Evolutionary conservation across 164 flowering plant genomes (phyloP).

Genomic region (Chloranthus sessilifolius): DNA sequence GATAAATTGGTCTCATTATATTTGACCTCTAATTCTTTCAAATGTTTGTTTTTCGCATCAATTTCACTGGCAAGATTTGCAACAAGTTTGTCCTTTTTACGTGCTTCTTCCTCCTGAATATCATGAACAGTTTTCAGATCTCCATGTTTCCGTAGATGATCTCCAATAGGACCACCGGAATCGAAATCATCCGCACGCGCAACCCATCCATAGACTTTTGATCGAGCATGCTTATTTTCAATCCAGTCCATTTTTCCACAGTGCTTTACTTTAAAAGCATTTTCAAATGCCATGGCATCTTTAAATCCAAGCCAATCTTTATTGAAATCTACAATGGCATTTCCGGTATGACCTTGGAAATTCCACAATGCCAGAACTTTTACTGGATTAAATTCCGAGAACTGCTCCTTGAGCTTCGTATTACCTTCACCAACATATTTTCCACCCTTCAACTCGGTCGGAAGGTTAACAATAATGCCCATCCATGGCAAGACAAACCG

Average conservation of each 20-base stretch:
- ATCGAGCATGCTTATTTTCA: constrained; percentile 19
- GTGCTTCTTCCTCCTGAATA: constrained; percentile 63
- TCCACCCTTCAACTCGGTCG: constrained; percentile 9
- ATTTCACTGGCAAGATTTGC: constrained; percentile 54
- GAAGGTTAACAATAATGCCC: constrained; percentile 17
- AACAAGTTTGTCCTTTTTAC: constrained; percentile 63
- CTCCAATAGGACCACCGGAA: constrained; percentile 41
- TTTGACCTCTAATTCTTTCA: constrained; percentile 50
- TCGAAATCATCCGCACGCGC: constrained; percentile 82
- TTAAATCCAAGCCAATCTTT: constrained; percentile 15
- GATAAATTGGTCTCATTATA: constrained; percentile 38
- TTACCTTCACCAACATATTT: constrained; percentile 7
- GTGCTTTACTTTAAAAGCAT: constrained; percentile 1
- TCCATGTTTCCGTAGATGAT: constrained; percentile 60
- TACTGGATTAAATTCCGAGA: constrained; percentile 7
- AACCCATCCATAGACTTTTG: constrained; percentile 81
- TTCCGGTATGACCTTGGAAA: constrained; percentile 12
- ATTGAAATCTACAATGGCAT: constrained; percentile 13
- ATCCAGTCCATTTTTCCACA: constrained; percentile 73
- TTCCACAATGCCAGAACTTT: constrained; percentile 15
- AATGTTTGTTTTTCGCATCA: constrained; percentile 48
- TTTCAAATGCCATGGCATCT: constrained; percentile 14
- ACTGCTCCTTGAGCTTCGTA: constrained; percentile 10
- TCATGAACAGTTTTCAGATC: constrained; percentile 70
- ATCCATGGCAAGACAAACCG: constrained; percentile 17